phyloP scores from a whole-genome alignment of 1,139 yeast genomes.

The Pichia sp. region DNA sequence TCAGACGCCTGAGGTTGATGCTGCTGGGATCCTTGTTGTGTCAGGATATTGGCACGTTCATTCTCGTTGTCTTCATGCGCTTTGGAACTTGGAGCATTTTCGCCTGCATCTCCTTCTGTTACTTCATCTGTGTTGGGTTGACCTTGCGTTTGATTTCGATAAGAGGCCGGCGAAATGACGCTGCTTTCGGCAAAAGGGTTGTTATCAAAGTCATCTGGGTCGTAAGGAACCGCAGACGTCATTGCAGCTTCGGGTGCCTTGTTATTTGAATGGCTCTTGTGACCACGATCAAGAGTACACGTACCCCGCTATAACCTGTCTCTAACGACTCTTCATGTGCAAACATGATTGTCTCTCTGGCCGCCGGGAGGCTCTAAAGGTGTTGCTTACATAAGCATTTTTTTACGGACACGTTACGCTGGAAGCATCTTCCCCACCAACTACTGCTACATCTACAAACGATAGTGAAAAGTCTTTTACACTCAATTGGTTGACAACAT shows the following conservation, averaged over 20 bases:
- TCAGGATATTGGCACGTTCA: neutral
- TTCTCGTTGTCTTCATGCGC: neutral
- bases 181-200: slow-evolving; percentile 51
- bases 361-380: neutral
- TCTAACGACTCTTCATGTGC: neutral
- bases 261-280: neutral
- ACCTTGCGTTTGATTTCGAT: neutral
- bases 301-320: neutral
- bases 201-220: slow-evolving; percentile 64
- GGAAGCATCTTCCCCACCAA: too few relatives aligned
- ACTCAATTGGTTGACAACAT: too few relatives aligned
- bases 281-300: too few relatives aligned
- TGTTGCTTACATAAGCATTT: neutral
- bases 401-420: neutral
- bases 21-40: neutral
- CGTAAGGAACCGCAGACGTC: slow-evolving; percentile 58
- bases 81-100: neutral
- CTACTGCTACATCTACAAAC: too few relatives aligned
- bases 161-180: slow-evolving; percentile 18
- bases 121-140: neutral
- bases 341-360: neutral
- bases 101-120: neutral
- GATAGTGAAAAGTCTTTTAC: too few relatives aligned
- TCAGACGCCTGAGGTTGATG: neutral
- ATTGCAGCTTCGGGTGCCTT: slow-evolving; percentile 27